Conservation (phyloP, 2,329 filamentous ascomycete genomes). For the Diaporthe capsici region DNA sequence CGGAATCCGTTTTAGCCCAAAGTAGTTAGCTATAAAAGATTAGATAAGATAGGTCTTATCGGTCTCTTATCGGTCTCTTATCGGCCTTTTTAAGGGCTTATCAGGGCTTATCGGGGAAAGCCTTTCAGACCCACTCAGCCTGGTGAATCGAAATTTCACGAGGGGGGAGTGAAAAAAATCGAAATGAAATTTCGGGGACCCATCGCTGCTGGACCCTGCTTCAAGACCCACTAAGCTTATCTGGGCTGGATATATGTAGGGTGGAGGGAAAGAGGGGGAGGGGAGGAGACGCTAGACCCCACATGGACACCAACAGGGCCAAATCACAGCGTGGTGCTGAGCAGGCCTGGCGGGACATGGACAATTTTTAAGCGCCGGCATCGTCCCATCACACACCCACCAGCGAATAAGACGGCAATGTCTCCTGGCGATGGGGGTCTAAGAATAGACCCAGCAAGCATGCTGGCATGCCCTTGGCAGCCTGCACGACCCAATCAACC, state of each 20-base stretch:
- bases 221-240: conserved; percentile 28
- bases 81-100: too few relatives aligned
- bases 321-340: conserved; percentile 25
- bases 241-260: not conserved
- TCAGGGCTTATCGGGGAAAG: too few relatives aligned
- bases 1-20: too few relatives aligned
- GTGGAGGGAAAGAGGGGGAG: not conserved
- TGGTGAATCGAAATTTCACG: too few relatives aligned
- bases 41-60: too few relatives aligned
- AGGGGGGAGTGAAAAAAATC: too few relatives aligned
- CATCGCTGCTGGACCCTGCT: conserved; percentile 28
- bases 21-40: too few relatives aligned
- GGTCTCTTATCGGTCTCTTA: too few relatives aligned
- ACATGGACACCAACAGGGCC: conserved; percentile 29
- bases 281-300: not conserved
- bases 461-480: conserved; percentile 18
- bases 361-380: conserved; percentile 32
- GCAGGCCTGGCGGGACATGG: conserved; percentile 11
- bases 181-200: too few relatives aligned
- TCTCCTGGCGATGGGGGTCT: conserved; percentile 29
- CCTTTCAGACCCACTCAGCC: too few relatives aligned
- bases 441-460: conserved; percentile 35
- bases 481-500: conserved; percentile 1
- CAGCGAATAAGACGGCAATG: conserved; percentile 17
- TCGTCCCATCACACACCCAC: conserved; percentile 18